Base-by-base conservation (phyloP, 768 basidiomycete species). In the Mycena filopes region DNA sequence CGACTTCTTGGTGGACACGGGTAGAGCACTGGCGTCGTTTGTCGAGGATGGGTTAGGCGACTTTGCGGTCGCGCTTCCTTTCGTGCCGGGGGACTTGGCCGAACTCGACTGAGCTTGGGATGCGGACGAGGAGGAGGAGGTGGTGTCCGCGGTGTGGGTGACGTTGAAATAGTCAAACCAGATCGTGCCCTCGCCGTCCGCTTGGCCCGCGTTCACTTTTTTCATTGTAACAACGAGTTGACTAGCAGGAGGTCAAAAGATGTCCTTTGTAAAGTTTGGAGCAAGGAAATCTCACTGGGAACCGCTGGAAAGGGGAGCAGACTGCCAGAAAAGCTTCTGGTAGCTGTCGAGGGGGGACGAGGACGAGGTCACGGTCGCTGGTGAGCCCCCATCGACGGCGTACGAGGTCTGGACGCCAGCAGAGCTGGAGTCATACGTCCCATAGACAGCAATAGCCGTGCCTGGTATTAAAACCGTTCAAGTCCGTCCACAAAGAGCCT, bases 121-220 rank as follows among this genome's bases (percentile, higher is more conserved):
- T 21, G 50, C 25, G 20, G 63, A 33, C 29, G 56, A 23, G 15
- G 51, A 48, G 9, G 47, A 21, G 11, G 21, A 46, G 4, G 70
- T 61, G 21, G 68, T 21, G 49, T 36, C 58, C 23, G 69, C 40
- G 38, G 72, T 71, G 29, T 71, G 72, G 3, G 62, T 70, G 2
- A 77, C 75, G 15, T 72, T 58, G 58, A 82, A 82, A 62, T 79
- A 81, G 49, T 82, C 81, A 61, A 81, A 81, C 81, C 81, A 81
- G 23, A 82, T 72, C 0, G 81, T 81, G 1, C 80, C 81, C 67
- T 82, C 81, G 5, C 70, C 69, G 1, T 74, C 68, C 36, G 69
- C 67, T 9, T 55, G 40, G 12, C 67, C 55, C 0, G 28, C 4
- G 28, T 80, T 80, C 0, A 79, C 68, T 55, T 77, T 74, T 0